These are phyloP conservation scores for Amanita pallidorosea DNA, from an alignment of 768 basidiomycete genomes.

Conservation along the genomic window DNA sequence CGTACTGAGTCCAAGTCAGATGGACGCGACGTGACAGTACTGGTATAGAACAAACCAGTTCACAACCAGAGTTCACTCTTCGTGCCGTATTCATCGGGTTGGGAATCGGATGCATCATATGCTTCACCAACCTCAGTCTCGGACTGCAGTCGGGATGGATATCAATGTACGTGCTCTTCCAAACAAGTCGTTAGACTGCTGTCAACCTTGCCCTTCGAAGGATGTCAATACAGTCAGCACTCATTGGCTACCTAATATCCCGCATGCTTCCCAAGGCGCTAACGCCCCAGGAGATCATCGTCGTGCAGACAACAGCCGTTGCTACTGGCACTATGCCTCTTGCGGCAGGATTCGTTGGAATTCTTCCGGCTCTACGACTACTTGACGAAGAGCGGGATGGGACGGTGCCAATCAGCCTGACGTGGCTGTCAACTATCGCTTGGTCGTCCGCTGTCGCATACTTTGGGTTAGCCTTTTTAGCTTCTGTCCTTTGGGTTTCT, in stretches of 20 bases:
- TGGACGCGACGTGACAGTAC: neutral
- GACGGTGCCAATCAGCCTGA: conserved; percentile 59
- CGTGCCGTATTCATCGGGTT: conserved; percentile 70
- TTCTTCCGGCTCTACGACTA: conserved; percentile 80
- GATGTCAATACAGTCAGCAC: conserved; percentile 94
- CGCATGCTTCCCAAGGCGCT: conserved; percentile 61
- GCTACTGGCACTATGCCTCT: conserved; percentile 89
- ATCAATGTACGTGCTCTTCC: conserved; percentile 48
- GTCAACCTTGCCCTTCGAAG: conserved; percentile 22
- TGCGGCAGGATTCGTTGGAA: conserved; percentile 82
- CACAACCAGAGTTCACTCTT: conserved; percentile 32
- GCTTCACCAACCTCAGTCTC: conserved; percentile 87
- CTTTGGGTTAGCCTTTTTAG: conserved; percentile 52
- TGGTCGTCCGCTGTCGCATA: conserved; percentile 93
- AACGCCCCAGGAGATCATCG: conserved; percentile 87
- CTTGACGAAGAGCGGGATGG: conserved; percentile 72
- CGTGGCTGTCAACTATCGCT: conserved; percentile 60
- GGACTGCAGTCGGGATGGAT: conserved; percentile 89
- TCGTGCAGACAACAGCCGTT: conserved; percentile 91
- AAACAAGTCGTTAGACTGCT: neutral
- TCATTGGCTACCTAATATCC: conserved; percentile 85
- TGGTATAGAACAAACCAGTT: conserved; percentile 4
- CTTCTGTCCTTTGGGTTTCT: neutral
- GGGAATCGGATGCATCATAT: conserved; percentile 75
- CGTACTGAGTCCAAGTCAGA: neutral